Percentiles rank a stretch among this genome's conserved stretches.
These are phyloP conservation scores for Phytophthora tubulina DNA, from an alignment of 352 stramenopile species.

Conservation along the genomic window DNA sequence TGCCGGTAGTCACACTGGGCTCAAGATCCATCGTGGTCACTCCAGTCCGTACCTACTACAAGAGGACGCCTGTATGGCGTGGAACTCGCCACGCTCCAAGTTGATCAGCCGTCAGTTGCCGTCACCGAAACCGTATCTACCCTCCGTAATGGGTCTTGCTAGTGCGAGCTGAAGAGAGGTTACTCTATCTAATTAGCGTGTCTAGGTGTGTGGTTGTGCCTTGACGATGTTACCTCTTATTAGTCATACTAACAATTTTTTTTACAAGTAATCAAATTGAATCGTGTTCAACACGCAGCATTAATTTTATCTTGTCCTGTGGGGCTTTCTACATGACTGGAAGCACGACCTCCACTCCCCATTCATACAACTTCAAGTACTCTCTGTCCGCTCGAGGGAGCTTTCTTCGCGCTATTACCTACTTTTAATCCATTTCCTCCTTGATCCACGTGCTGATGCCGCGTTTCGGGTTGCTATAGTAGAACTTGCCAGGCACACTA, in stretches of 20 bases:
- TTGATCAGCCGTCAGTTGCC: conserved; percentile 13
- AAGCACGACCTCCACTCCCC: conserved; percentile 32
- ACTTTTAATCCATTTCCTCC: conserved; percentile 80
- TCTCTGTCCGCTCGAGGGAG: conserved; percentile 25
- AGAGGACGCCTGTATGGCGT: conserved; percentile 19
- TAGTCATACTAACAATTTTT: conserved; percentile 28
- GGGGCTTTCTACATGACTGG: conserved; percentile 39
- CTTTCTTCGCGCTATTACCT: conserved; percentile 18
- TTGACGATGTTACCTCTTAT: conserved; percentile 22
- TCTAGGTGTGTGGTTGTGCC: conserved; percentile 19
- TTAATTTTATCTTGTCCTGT: conserved; percentile 31
- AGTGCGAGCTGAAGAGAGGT: conserved; percentile 27
- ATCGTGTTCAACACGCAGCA: conserved; percentile 26
- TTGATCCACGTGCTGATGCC: conserved; percentile 92
- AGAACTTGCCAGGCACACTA: conserved; percentile 88
- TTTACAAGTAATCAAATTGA: conserved; percentile 1
- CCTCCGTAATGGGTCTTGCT: conserved; percentile 21
- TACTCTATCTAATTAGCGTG: conserved; percentile 31
- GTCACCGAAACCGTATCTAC: conserved; percentile 25
- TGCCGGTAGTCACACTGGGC: neutral
- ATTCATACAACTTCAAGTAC: conserved; percentile 40
- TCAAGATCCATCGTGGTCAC: conserved; percentile 36
- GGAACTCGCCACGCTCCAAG: conserved; percentile 28
- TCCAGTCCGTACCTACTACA: conserved; percentile 26
- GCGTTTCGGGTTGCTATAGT: conserved; percentile 92